These are phyloP conservation scores for Schwanniomyces etchellsii DNA, from an alignment of 1,139 yeast genomes.

Conservation along the genomic window DNA sequence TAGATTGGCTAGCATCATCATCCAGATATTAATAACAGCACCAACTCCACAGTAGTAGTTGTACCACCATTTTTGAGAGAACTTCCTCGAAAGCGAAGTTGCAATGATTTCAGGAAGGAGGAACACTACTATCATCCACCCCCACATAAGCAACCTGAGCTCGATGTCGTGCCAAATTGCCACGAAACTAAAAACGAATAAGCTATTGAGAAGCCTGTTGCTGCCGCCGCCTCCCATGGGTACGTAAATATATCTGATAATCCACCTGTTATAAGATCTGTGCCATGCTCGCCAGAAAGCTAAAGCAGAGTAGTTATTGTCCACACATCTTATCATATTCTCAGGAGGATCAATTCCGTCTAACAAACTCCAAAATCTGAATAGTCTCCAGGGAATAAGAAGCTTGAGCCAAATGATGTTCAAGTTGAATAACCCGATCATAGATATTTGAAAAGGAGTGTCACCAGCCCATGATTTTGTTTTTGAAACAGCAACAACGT, in stretches of 20 bases:
- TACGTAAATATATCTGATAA: constrained; percentile 71
- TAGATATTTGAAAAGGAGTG: constrained; percentile 87
- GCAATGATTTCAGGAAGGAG: constrained; percentile 81
- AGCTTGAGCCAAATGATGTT: constrained; percentile 90
- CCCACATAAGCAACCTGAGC: constrained; percentile 83
- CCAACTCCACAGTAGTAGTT: constrained; percentile 83
- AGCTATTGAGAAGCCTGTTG: constrained; percentile 63
- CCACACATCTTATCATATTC: constrained; percentile 95
- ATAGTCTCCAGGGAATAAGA: constrained; percentile 92
- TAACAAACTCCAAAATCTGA: constrained; percentile 84
- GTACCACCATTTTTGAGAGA: constrained; percentile 57
- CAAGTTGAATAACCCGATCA: constrained; percentile 88
- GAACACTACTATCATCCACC: constrained; percentile 87
- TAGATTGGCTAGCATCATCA: constrained; percentile 96
- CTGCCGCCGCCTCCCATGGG: constrained; percentile 82
- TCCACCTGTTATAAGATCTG: constrained; percentile 88
- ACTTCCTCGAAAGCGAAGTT: constrained; percentile 40
- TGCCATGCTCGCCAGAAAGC: constrained; percentile 99
- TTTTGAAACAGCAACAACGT: constrained; percentile 88
- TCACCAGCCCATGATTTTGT: constrained; percentile 88
- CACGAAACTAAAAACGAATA: constrained; percentile 91
- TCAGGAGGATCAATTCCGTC: constrained; percentile 97
- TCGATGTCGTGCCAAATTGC: constrained; percentile 99
- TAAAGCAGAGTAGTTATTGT: constrained; percentile 85
- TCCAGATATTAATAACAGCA: constrained; percentile 86